A percentile compares a stretch with the other conserved stretches of the same genome.
These are phyloP conservation scores for Croton laevigatus DNA, from an alignment of 441 rosid genomes.

Conservation along the genomic window DNA sequence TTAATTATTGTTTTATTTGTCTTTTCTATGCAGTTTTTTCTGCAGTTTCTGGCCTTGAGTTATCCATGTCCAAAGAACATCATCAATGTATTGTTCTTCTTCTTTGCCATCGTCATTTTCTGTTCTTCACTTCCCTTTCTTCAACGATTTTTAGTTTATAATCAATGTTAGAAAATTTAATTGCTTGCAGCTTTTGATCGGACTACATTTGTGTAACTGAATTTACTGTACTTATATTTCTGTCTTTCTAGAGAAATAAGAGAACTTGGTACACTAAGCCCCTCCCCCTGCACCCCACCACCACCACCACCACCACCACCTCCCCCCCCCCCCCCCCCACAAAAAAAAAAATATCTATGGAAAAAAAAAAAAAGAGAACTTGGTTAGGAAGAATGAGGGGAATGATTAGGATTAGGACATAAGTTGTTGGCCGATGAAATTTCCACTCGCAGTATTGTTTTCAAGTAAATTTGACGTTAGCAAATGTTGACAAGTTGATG, in stretches of 20 bases:
- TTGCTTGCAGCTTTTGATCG: background rate
- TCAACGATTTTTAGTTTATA: conserved; percentile 2
- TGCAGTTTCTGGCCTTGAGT: conserved; percentile 97
- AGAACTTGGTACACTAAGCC: background rate
- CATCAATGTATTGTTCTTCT: conserved; percentile 70
- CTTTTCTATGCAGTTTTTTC: conserved; percentile 66
- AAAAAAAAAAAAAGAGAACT: too few species aligned
- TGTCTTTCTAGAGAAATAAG: background rate
- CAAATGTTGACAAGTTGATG: conserved; percentile 10
- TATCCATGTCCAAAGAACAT: conserved; percentile 87
- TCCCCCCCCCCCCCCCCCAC: too few species aligned
- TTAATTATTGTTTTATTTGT: conserved; percentile 8
- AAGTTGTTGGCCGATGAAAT: background rate
- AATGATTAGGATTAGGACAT: background rate
- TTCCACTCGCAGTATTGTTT: background rate
- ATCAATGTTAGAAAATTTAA: conserved; percentile 1
- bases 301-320: too few species aligned
- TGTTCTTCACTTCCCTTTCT: conserved; percentile 6
- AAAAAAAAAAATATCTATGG: too few species aligned
- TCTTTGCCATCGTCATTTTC: too few species aligned
- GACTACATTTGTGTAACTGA: background rate
- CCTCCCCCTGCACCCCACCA: too few species aligned
- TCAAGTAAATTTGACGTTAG: background rate
- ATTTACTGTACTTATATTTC: too few species aligned
- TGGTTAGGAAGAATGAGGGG: background rate